Evolutionary conservation across 2,329 filamentous ascomycete genomes (phyloP).

Genomic region (Cephalotrichum gorgonifer): DNA sequence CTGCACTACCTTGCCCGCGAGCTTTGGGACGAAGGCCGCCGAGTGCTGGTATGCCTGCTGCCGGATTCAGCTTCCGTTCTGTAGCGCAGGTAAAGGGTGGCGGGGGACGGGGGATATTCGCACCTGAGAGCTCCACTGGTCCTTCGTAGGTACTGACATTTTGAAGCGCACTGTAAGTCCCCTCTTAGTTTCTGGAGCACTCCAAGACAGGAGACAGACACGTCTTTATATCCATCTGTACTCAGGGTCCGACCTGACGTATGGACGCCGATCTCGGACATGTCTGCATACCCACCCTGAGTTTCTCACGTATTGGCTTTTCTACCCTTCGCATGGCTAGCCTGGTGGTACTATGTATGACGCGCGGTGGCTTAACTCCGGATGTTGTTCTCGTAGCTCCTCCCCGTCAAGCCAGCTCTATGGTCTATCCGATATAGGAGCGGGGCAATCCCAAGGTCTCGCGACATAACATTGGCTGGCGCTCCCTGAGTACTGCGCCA

Average conservation of each 20-base stretch:
- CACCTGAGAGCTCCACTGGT: conserved; percentile 16
- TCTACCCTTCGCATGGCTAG: too few species aligned
- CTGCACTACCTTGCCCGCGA: conserved; percentile 45
- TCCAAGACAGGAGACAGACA: too few species aligned
- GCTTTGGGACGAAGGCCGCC: conserved; percentile 53
- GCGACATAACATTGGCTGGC: too few species aligned
- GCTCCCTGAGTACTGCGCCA: too few species aligned
- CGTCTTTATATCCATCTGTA: too few species aligned
- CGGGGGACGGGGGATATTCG: conserved; percentile 1
- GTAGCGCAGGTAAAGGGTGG: neutral
- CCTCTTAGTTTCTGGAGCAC: neutral
- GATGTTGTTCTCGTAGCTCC: too few species aligned
- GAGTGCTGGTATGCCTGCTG: conserved; percentile 46
- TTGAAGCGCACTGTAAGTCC: neutral
- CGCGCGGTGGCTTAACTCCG: too few species aligned
- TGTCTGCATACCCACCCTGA: neutral
- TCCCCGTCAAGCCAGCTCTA: too few species aligned
- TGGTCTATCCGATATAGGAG: neutral
- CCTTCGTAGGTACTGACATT: conserved; percentile 7
- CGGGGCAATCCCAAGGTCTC: too few species aligned
- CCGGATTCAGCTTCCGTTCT: conserved; percentile 10
- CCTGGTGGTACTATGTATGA: too few species aligned
- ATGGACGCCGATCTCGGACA: neutral
- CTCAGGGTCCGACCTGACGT: too few species aligned
- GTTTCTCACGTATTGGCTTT: too few species aligned